Evolutionary conservation across 2,329 filamentous ascomycete genomes (phyloP).

Genomic region (Botryosphaeria dothidea): DNA sequence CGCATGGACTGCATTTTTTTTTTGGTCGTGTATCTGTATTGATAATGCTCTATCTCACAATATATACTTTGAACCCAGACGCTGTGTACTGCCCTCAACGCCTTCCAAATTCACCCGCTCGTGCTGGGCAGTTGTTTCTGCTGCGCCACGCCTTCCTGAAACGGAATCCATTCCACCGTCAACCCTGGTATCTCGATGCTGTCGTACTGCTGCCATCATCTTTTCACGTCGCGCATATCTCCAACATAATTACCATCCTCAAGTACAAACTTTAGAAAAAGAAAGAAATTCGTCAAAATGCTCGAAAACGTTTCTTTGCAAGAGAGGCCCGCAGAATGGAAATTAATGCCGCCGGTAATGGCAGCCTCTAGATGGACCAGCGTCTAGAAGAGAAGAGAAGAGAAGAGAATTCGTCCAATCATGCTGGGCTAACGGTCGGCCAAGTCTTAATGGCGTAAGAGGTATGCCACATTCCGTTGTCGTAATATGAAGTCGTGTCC

Average conservation of each 20-base stretch:
- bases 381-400: conserved; percentile 18
- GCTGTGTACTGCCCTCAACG: background rate
- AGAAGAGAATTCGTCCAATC: background rate
- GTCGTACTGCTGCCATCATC: background rate
- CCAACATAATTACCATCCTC: background rate
- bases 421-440: background rate
- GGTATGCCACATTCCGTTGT: conserved; percentile 49
- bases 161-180: background rate
- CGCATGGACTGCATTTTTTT: background rate
- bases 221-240: background rate
- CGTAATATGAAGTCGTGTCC: conserved; percentile 42
- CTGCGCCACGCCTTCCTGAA: conserved; percentile 13
- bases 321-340: background rate
- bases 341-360: background rate
- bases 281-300: background rate
- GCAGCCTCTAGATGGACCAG: conserved; percentile 12
- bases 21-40: background rate
- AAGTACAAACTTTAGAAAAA: background rate
- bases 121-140: background rate
- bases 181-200: background rate
- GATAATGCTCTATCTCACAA: background rate
- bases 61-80: background rate
- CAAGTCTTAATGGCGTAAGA: conserved; percentile 40
- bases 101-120: conserved; percentile 1
- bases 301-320: background rate